Evolutionary conservation across 805 yeast species (phyloP).

Genomic region (Nakazawaea pomicola): DNA sequence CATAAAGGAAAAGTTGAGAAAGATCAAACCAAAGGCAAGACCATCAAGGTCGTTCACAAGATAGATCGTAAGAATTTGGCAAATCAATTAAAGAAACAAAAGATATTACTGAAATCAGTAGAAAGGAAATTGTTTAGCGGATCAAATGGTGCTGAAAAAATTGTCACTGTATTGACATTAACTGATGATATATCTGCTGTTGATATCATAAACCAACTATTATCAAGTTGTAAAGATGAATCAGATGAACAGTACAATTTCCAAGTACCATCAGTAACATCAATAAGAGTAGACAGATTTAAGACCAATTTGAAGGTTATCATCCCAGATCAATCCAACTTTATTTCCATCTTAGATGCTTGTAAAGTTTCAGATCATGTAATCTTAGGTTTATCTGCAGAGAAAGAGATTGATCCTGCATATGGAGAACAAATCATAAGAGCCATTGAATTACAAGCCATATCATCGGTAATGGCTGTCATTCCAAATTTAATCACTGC

Average conservation of each 20-base stretch:
- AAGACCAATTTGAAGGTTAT: constrained; percentile 72
- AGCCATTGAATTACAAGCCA: constrained; percentile 88
- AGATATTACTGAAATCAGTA: constrained; percentile 55
- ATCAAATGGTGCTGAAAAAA: constrained; percentile 69
- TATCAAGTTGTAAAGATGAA: constrained; percentile 32
- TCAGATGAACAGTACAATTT: constrained; percentile 21
- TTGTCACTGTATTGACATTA: constrained; percentile 75
- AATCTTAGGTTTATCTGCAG: constrained; percentile 83
- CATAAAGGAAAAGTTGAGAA: constrained; percentile 87
- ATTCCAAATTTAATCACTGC: constrained; percentile 66
- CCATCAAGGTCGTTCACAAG: constrained; percentile 35
- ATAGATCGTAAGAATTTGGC: constrained; percentile 73
- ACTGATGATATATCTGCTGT: constrained; percentile 61
- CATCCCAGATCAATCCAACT: constrained; percentile 61
- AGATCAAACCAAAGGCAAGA: constrained; percentile 31
- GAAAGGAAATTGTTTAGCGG: constrained; percentile 77
- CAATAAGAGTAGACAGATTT: constrained; percentile 56
- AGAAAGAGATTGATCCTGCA: constrained; percentile 70
- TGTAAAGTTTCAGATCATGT: constrained; percentile 88
- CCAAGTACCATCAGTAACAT: constrained; percentile 44
- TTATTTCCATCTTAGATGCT: constrained; percentile 73
- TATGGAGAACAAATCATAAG: constrained; percentile 88
- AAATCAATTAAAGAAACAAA: constrained; percentile 70
- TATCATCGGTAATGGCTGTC: constrained; percentile 74
- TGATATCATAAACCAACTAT: constrained; percentile 47